Evolutionary conservation across 495 filamentous ascomycete species (phyloP).

Genomic region (Podospora pseudopauciseta): DNA sequence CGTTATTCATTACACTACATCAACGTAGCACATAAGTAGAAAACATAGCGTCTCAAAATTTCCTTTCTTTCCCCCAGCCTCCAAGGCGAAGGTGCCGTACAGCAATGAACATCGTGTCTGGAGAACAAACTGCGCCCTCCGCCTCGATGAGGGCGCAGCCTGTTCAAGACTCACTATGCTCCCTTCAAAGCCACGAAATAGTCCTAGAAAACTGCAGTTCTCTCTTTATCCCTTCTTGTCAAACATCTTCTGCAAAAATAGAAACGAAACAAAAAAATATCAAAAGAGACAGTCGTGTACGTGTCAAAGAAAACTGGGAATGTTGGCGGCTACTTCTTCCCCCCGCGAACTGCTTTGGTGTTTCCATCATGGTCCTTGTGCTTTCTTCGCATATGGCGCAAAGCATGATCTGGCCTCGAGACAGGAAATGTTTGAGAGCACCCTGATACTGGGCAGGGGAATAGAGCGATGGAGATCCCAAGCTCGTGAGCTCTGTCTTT

Average conservation of each 20-base stretch:
- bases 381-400: neutral
- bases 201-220: neutral
- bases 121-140: neutral
- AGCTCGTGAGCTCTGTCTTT: neutral
- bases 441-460: neutral
- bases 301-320: neutral
- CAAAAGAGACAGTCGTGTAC: neutral
- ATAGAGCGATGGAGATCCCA: neutral
- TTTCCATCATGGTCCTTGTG: neutral
- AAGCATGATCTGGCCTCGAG: neutral
- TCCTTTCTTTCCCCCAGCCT: neutral
- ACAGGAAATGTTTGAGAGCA: neutral
- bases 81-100: neutral
- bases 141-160: neutral
- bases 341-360: neutral
- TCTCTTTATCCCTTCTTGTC: neutral
- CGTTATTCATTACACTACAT: neutral
- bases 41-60: neutral
- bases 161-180: neutral
- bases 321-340: neutral
- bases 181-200: neutral
- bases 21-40: neutral
- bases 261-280: neutral
- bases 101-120: neutral
- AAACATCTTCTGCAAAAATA: neutral